Percentiles rank a stretch among this genome's conserved stretches.
phyloP scores from a whole-genome alignment of 345 rosid genomes.

The Boechera retrofracta region DNA sequence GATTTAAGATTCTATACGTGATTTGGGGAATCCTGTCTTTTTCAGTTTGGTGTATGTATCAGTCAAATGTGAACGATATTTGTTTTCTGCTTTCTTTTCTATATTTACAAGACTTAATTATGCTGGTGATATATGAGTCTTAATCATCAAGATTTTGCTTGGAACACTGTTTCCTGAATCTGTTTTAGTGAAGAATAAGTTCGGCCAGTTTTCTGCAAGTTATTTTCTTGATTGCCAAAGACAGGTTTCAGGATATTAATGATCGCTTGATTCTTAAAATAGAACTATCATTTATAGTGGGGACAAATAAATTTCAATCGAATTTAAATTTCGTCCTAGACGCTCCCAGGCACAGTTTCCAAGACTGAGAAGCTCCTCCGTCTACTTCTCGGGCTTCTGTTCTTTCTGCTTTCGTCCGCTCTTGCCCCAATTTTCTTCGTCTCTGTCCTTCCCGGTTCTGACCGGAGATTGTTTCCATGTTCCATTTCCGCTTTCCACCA shows the following conservation, averaged over 20 bases:
- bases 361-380: too few relatives aligned
- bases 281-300: background rate
- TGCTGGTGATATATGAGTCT: background rate
- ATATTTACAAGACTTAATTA: background rate
- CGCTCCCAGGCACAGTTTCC: too few relatives aligned
- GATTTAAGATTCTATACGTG: slow-evolving; percentile 12
- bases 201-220: background rate
- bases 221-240: background rate
- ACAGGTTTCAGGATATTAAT: background rate
- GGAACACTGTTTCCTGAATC: background rate
- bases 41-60: slow-evolving; percentile 9
- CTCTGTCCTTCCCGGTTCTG: too few relatives aligned
- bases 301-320: background rate
- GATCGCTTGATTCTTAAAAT: background rate
- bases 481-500: too few relatives aligned
- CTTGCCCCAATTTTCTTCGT: too few relatives aligned
- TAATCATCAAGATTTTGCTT: slow-evolving; percentile 10
- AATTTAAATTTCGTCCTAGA: background rate
- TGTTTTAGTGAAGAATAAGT: background rate
- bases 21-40: slow-evolving; percentile 17
- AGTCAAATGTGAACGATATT: slow-evolving; percentile 1
- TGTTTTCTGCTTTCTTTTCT: background rate
- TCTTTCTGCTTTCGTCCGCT: too few relatives aligned
- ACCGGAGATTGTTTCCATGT: too few relatives aligned
- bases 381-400: too few relatives aligned